Percentiles rank a stretch among this genome's conserved stretches.
phyloP scores from a whole-genome alignment of 1,139 yeast species.

The Geotrichum restrictum region DNA sequence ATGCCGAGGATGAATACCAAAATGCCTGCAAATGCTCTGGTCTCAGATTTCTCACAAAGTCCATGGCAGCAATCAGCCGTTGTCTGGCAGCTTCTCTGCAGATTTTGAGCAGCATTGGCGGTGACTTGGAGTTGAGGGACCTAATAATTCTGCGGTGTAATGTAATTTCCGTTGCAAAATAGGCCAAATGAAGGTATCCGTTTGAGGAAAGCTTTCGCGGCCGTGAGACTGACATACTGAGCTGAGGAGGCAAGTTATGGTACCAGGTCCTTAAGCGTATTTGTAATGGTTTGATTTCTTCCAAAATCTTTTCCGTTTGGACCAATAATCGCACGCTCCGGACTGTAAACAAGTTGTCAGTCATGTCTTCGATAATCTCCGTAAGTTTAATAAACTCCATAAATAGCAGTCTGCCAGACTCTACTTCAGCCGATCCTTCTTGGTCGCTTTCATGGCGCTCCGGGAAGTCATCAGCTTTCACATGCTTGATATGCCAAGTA shows the following conservation, averaged over 20 bases:
- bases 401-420: conserved; percentile 67
- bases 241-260: conserved; percentile 64
- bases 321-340: conserved; percentile 54
- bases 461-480: conserved; percentile 36
- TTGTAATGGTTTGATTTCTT: conserved; percentile 80
- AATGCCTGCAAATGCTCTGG: conserved; percentile 81
- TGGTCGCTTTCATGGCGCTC: conserved; percentile 44
- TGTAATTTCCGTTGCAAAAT: conserved; percentile 82
- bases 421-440: conserved; percentile 56
- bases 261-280: conserved; percentile 77
- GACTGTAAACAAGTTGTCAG: conserved; percentile 67
- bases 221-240: conserved; percentile 52
- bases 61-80: conserved; percentile 73
- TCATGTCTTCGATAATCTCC: conserved; percentile 65
- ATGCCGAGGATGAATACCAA: conserved; percentile 80
- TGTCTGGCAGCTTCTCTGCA: conserved; percentile 84
- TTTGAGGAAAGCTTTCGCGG: conserved; percentile 44
- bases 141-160: conserved; percentile 76
- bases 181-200: conserved; percentile 76
- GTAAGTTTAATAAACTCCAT: conserved; percentile 66
- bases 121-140: conserved; percentile 38
- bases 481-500: conserved; percentile 31
- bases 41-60: conserved; percentile 68
- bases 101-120: conserved; percentile 57
- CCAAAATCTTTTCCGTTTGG: conserved; percentile 62